Evolutionary conservation across 192 early-diverging fungal genomes (phyloP).

Genomic region (Rhizophagus clarus): DNA sequence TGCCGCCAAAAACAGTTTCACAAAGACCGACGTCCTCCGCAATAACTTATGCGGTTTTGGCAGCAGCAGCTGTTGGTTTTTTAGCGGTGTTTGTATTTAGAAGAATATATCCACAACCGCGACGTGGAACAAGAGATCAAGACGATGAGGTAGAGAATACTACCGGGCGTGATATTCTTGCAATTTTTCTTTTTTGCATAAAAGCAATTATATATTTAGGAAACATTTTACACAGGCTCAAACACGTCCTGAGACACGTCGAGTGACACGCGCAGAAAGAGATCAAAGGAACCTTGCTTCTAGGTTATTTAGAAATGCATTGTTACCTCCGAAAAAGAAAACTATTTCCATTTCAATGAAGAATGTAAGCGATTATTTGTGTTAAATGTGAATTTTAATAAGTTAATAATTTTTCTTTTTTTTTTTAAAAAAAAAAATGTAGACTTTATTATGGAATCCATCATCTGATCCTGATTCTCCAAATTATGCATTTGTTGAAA

Average conservation of each 20-base stretch:
- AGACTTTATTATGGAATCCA: slow-evolving; percentile 83
- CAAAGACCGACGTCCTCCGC: neutral
- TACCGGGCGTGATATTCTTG: neutral
- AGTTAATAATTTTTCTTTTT: slow-evolving; percentile 3
- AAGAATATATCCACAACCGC: neutral
- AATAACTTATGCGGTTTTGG: slow-evolving; percentile 3
- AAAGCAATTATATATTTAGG: too few species aligned
- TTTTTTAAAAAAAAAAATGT: slow-evolving; percentile 4
- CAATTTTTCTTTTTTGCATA: neutral
- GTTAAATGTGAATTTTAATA: neutral
- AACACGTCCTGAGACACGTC: neutral
- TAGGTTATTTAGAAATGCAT: slow-evolving; percentile 32
- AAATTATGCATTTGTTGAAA: slow-evolving; percentile 72
- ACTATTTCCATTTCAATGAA: slow-evolving; percentile 63
- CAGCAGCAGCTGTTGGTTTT: slow-evolving; percentile 22
- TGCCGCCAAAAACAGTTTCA: neutral
- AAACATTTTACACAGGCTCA: neutral
- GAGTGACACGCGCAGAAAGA: neutral
- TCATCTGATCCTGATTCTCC: slow-evolving; percentile 65
- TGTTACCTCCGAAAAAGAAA: slow-evolving; percentile 40
- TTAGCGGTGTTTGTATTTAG: neutral
- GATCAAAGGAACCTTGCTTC: slow-evolving; percentile 35
- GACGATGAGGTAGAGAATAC: neutral
- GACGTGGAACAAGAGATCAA: slow-evolving; percentile 11
- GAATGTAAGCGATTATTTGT: slow-evolving; percentile 45